These are phyloP conservation scores for Lathyrus oleraceus DNA, from an alignment of 306 rosid species.

Conservation along the genomic window DNA sequence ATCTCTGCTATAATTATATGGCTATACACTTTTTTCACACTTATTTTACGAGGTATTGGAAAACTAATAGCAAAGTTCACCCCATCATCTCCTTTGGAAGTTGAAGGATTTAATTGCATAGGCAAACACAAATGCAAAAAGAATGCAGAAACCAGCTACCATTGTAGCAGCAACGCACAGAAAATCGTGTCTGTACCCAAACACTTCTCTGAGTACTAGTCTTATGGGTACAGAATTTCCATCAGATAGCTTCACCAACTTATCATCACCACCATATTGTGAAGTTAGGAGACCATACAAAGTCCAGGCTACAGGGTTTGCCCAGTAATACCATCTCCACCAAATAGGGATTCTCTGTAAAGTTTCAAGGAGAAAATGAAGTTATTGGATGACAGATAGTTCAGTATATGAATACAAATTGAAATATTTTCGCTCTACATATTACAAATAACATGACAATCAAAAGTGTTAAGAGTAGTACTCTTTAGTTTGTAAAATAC, in stretches of 20 bases:
- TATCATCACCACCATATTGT: conserved; percentile 72
- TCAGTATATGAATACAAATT: not conserved
- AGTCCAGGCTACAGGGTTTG: conserved; percentile 94
- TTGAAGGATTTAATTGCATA: conserved; percentile 94
- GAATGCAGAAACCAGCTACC: conserved; percentile 86
- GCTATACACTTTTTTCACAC: conserved; percentile 50
- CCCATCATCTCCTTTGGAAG: conserved; percentile 89
- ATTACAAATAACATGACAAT: conserved; percentile 23
- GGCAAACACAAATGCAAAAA: conserved; percentile 83
- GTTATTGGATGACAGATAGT: not conserved
- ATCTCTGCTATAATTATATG: conserved; percentile 40
- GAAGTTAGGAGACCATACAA: conserved; percentile 86
- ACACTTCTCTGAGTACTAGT: conserved; percentile 56
- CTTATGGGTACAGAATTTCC: conserved; percentile 51
- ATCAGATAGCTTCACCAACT: conserved; percentile 63
- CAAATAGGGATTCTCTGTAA: conserved; percentile 93
- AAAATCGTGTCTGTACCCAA: conserved; percentile 86
- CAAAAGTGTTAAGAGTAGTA: too few relatives aligned
- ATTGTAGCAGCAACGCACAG: conserved; percentile 63
- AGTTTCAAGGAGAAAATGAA: conserved; percentile 28
- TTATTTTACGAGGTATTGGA: conserved; percentile 38
- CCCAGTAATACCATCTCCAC: conserved; percentile 99
- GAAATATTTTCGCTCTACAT: not conserved
- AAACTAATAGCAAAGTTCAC: conserved; percentile 26
- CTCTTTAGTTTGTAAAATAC: too few relatives aligned